Evolutionary conservation across 2,329 filamentous ascomycete genomes (phyloP), one percentile per base, ranked within the genome.

Genomic region (Trichoderma sp.): DNA sequence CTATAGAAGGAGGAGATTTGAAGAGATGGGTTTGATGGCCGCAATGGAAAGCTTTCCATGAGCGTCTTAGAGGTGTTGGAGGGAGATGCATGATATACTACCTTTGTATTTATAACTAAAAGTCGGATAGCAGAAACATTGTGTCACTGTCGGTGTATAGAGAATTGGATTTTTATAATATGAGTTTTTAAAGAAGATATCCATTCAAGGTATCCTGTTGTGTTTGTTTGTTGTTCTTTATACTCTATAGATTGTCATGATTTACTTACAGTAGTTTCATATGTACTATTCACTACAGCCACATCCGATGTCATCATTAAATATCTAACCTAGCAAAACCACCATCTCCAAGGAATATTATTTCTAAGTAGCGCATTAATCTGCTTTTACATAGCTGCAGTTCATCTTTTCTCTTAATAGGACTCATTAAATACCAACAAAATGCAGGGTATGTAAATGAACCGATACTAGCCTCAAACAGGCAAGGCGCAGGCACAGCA

Each of bases 1-100:
- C 71, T 81, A 72, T 74, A 75, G 72, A 73, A 52, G 25, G 25
- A 25, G 8, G n/a, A 25, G 19, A 42, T 29, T 45, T 32, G 6
- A 25, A 25, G 19, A 37, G 58, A 37, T 9, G 22, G 10, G 10
- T 7, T 17, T 22, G 35, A 25, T 48, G n/a, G 15, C 27, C n/a
- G 17, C 5, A 10, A 39, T 17, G 35, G 37, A 12, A 56, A 27
- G 29, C 12, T 15, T 42, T 22, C 8, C 27, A 32, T 25, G 52
- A 57, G 37, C 19, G 9, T 48, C 12, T 63, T 63, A 39, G 59
- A 63, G 52, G 45, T n/a, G 12, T 35, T 61, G 52, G 22, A 48
- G 15, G 52, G 52, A 48, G 63, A 64, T 29, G 25, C 32, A 48
- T 37, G 27, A 57, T 65, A 57, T 34, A 56, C 50, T 45, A 48